phyloP scores from a whole-genome alignment of 768 basidiomycete species.

The Tylopilus balloui region DNA sequence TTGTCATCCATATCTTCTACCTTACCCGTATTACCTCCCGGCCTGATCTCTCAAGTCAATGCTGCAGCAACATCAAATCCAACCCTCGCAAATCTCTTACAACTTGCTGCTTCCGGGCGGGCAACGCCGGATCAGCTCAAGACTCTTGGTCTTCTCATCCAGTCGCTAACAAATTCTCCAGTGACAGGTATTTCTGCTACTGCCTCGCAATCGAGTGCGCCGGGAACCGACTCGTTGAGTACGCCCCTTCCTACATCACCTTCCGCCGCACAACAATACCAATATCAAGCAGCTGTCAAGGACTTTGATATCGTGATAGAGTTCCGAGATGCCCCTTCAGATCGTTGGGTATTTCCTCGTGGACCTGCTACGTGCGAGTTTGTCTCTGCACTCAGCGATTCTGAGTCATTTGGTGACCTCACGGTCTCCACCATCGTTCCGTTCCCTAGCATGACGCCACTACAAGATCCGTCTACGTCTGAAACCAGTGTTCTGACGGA shows the following conservation, averaged over 20 bases:
- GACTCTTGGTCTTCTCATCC: constrained; percentile 68
- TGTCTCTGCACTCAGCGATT: constrained; percentile 11
- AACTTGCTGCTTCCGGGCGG: constrained; percentile 55
- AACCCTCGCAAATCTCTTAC: constrained; percentile 60
- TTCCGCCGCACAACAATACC: constrained; percentile 19
- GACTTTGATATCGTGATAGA: constrained; percentile 74
- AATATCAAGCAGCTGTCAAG: constrained; percentile 36
- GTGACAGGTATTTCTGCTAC: constrained; percentile 2
- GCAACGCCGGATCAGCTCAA: constrained; percentile 64
- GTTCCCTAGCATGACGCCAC: constrained; percentile 30
- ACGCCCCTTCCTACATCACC: constrained; percentile 13
- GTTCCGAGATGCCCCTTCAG: constrained; percentile 57
- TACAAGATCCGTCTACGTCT: constrained; percentile 8
- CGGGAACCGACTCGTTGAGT: constrained; percentile 9
- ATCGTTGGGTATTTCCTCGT: constrained; percentile 68
- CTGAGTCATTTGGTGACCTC: constrained; percentile 29
- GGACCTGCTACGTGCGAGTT: constrained; percentile 51
- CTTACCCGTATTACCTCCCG: constrained; percentile 47
- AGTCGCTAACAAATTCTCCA: constrained; percentile 46
- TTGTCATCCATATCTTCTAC: constrained; percentile 43
- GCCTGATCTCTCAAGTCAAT: constrained; percentile 61
- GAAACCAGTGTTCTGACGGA: constrained; percentile 14
- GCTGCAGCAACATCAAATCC: constrained; percentile 63
- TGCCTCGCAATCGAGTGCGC: constrained; percentile 4
- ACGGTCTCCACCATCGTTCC: constrained; percentile 44